A percentile compares a stretch with the other conserved stretches of the same genome.
phyloP scores from a whole-genome alignment of 371 early-diverging fungal species.

The Mucor circinelloides region DNA sequence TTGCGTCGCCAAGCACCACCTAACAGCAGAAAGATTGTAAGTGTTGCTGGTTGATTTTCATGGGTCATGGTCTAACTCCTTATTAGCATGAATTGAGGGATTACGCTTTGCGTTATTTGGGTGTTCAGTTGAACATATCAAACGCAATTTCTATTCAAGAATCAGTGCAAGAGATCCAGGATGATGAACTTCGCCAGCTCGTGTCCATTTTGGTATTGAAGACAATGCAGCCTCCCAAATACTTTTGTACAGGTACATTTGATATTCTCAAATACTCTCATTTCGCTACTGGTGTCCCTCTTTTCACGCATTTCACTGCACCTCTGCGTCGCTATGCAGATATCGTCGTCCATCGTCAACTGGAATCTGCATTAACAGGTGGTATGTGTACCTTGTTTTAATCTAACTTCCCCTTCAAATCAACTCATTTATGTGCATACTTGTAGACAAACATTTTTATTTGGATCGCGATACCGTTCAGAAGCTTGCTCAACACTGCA shows the following conservation, averaged over 20 bases:
- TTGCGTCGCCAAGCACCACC: constrained; percentile 82
- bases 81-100: constrained; percentile 36
- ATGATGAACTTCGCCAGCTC: constrained; percentile 48
- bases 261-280: constrained; percentile 69
- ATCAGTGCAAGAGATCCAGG: constrained; percentile 69
- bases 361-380: constrained; percentile 37
- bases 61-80: too few relatives aligned
- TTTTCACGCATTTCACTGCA: constrained; percentile 92
- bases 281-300: constrained; percentile 74
- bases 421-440: neutral
- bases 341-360: constrained; percentile 90
- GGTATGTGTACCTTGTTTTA: constrained; percentile 1
- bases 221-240: constrained; percentile 84
- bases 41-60: neutral
- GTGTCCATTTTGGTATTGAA: constrained; percentile 68
- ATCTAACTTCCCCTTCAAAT: neutral
- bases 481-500: constrained; percentile 71
- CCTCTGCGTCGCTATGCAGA: constrained; percentile 96
- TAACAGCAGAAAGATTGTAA: constrained; percentile 56
- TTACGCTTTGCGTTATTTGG: constrained; percentile 54
- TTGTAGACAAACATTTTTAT: constrained; percentile 56
- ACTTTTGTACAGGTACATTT: constrained; percentile 83
- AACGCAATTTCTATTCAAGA: constrained; percentile 61
- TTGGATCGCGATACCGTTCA: constrained; percentile 51
- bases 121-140: constrained; percentile 50